phyloP scores from a whole-genome alignment of 257 asterid genomes.

The Fraxinus pennsylvanica region DNA sequence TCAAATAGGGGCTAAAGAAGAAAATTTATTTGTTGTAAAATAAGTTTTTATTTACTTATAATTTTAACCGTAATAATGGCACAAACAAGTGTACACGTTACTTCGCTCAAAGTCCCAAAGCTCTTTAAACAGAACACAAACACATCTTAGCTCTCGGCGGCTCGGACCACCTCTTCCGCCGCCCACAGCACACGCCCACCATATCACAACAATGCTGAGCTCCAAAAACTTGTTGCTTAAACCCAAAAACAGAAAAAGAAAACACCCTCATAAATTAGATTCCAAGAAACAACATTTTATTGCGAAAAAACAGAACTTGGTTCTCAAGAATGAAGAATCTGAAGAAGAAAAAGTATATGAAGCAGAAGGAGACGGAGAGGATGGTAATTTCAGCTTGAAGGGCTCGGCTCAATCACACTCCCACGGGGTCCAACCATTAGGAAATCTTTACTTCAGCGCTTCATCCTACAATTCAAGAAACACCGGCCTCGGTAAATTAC shows the following conservation, averaged over 20 bases:
- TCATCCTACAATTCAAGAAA: constrained; percentile 64
- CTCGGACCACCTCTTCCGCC: constrained; percentile 14
- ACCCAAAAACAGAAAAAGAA: constrained; percentile 36
- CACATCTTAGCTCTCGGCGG: constrained; percentile 16
- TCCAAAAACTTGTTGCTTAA: constrained; percentile 42
- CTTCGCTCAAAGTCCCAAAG: not conserved
- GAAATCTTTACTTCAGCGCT: constrained; percentile 71
- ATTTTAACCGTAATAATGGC: too few species aligned
- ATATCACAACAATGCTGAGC: constrained; percentile 47
- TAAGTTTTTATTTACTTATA: too few species aligned
- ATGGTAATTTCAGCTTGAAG: constrained; percentile 67
- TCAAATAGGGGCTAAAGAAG: too few species aligned
- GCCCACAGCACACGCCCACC: constrained; percentile 5
- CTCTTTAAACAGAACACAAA: not conserved
- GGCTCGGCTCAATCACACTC: constrained; percentile 56
- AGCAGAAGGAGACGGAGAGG: constrained; percentile 42
- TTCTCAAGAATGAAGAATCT: constrained; percentile 30
- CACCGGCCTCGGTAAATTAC: constrained; percentile 74
- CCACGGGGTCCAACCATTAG: constrained; percentile 87
- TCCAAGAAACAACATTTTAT: constrained; percentile 31
- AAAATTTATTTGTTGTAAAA: too few species aligned
- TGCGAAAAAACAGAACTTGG: constrained; percentile 27
- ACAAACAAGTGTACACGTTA: not conserved
- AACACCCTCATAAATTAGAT: constrained; percentile 27
- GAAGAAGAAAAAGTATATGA: constrained; percentile 27